Evolutionary conservation across 2,329 filamentous ascomycete species (phyloP).

Genomic region (Aspergillus intermedius): DNA sequence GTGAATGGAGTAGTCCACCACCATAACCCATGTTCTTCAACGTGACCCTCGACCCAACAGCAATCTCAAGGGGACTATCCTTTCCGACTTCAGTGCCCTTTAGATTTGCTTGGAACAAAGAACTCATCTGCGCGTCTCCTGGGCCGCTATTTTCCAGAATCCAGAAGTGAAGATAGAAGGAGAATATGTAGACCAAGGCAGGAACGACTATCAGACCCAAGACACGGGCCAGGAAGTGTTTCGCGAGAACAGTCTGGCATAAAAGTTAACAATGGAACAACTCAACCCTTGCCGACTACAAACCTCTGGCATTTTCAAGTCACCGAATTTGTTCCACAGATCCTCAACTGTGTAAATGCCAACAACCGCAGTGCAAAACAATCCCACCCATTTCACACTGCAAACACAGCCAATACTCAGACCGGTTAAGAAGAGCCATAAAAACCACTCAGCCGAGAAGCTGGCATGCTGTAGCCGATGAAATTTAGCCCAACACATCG

Average conservation of each 20-base stretch:
- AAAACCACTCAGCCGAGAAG: constrained; percentile 87
- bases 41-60: constrained; percentile 79
- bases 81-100: constrained; percentile 89
- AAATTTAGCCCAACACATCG: constrained; percentile 96
- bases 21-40: constrained; percentile 99
- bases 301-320: constrained; percentile 82
- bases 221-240: constrained; percentile 73
- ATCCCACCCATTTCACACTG: constrained; percentile 96
- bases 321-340: constrained; percentile 95
- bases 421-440: constrained; percentile 89
- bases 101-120: constrained; percentile 95
- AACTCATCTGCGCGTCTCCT: constrained; percentile 99
- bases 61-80: constrained; percentile 88
- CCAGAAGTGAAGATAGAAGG: constrained; percentile 89
- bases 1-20: constrained; percentile 89
- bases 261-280: constrained; percentile 15
- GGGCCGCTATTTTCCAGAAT: constrained; percentile 90
- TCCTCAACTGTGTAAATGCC: constrained; percentile 95
- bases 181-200: constrained; percentile 86
- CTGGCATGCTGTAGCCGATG: constrained; percentile 78
- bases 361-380: constrained; percentile 91
- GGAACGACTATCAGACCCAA: constrained; percentile 84
- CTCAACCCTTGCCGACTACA: constrained; percentile 19
- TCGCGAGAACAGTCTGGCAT: constrained; percentile 58
- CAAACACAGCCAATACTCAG: constrained; percentile 96